A percentile compares a stretch with the other conserved stretches of the same genome.
phyloP scores from a whole-genome alignment of 176 grass and related monocot genomes.

The Tuctoria greenei region DNA sequence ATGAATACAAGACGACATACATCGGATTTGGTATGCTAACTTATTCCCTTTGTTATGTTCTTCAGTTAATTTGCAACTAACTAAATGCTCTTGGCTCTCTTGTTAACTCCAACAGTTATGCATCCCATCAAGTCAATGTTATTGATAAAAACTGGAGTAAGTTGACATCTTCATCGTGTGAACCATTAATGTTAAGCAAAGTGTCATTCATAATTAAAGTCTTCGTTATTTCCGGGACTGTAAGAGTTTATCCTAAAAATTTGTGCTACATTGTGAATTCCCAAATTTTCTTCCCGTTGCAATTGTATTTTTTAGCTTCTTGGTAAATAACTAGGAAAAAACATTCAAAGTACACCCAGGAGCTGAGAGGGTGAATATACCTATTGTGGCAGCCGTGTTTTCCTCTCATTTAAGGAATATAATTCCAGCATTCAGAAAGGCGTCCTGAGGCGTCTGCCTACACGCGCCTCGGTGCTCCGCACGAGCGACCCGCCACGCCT shows the following conservation, averaged over 20 bases:
- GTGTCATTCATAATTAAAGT: neutral
- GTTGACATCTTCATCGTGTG: neutral
- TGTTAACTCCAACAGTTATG: neutral
- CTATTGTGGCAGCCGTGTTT: conserved; percentile 25
- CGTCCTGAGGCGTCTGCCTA: too few relatives aligned
- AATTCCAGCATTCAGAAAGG: too few relatives aligned
- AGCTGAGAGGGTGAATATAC: neutral
- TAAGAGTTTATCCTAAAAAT: neutral
- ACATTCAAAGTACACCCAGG: neutral
- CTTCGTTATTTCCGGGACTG: conserved; percentile 7
- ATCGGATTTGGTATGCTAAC: neutral
- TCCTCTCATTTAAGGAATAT: neutral
- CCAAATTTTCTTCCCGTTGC: neutral
- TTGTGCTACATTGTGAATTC: neutral
- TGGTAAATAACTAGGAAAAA: neutral
- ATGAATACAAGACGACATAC: neutral
- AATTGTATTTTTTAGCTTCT: conserved; percentile 14
- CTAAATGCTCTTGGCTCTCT: too few relatives aligned
- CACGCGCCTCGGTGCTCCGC: too few relatives aligned
- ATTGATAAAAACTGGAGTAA: conserved; percentile 20
- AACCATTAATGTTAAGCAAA: neutral
- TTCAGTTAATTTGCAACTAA: neutral
- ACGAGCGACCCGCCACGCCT: too few relatives aligned
- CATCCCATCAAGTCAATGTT: neutral
- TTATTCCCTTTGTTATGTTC: neutral